Evolutionary conservation across 1,284 basidiomycete species (phyloP).

Genomic region (Fomitiporia mediterranea): DNA sequence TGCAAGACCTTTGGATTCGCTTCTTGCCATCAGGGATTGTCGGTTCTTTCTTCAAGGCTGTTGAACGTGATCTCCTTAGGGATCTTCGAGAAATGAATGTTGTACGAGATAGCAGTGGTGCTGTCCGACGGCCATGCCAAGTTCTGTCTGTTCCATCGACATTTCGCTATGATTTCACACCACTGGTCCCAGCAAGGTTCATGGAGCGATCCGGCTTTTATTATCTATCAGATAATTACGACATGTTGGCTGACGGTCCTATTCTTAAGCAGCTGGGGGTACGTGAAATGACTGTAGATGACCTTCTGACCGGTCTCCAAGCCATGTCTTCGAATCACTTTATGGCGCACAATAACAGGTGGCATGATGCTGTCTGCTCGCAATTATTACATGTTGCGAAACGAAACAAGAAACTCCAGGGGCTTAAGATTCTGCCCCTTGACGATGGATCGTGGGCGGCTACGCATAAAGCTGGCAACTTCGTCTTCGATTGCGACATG

Average conservation of each 20-base stretch:
- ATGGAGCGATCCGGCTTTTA: background rate
- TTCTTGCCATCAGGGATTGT: background rate
- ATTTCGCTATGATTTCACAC: background rate
- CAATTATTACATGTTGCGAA: background rate
- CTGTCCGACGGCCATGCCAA: background rate
- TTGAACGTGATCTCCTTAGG: background rate
- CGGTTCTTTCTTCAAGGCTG: background rate
- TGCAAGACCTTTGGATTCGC: background rate
- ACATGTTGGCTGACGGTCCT: background rate
- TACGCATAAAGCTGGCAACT: background rate
- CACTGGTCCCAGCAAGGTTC: background rate
- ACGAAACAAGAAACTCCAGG: background rate
- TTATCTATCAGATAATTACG: background rate
- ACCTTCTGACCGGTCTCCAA: slow-evolving; percentile 17
- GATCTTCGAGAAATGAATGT: background rate
- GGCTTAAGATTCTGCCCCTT: background rate
- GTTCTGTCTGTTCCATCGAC: background rate
- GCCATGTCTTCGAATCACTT: background rate
- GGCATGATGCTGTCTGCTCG: background rate
- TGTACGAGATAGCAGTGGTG: background rate
- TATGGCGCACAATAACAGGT: background rate
- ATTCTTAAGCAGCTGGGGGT: slow-evolving; percentile 19
- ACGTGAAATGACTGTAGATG: slow-evolving; percentile 16
- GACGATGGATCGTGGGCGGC: background rate
- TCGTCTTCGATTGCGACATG: slow-evolving; percentile 10